These are phyloP conservation scores for Saturnispora gosingensis DNA, from an alignment of 805 yeast genomes.

Conservation along the genomic window DNA sequence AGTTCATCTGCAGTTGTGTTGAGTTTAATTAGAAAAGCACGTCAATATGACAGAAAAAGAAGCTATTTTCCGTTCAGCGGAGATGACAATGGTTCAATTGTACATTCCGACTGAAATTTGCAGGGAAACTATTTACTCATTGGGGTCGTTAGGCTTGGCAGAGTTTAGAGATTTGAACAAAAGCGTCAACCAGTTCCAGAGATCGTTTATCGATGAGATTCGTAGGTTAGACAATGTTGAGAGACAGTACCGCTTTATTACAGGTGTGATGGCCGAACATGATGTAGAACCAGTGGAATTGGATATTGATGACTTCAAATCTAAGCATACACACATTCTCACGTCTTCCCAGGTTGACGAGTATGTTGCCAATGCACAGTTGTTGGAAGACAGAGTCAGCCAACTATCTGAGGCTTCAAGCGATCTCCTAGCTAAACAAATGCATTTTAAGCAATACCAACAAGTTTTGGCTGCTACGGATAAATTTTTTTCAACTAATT, in stretches of 20 bases:
- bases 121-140: slow-evolving; percentile 72
- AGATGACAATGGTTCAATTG: slow-evolving; percentile 87
- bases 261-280: slow-evolving; percentile 38
- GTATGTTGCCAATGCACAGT: slow-evolving; percentile 48
- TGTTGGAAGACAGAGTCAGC: slow-evolving; percentile 63
- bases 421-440: slow-evolving; percentile 51
- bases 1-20: background rate
- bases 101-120: slow-evolving; percentile 87
- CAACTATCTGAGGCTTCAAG: slow-evolving; percentile 66
- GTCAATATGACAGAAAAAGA: slow-evolving; percentile 14
- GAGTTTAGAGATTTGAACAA: slow-evolving; percentile 88
- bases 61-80: slow-evolving; percentile 64
- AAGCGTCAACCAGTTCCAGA: slow-evolving; percentile 77
- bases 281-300: slow-evolving; percentile 18
- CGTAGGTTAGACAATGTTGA: slow-evolving; percentile 78
- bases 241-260: slow-evolving; percentile 64
- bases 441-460: slow-evolving; percentile 61
- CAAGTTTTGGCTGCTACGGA: slow-evolving; percentile 47
- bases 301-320: slow-evolving; percentile 17
- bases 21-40: background rate
- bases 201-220: slow-evolving; percentile 83
- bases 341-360: slow-evolving; percentile 54
- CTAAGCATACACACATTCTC: slow-evolving; percentile 14
- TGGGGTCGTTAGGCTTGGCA: slow-evolving; percentile 78
- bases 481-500: slow-evolving; percentile 31